These are phyloP conservation scores for Plicaturopsis crispa DNA, from an alignment of 768 basidiomycete species.

Conservation along the genomic window DNA sequence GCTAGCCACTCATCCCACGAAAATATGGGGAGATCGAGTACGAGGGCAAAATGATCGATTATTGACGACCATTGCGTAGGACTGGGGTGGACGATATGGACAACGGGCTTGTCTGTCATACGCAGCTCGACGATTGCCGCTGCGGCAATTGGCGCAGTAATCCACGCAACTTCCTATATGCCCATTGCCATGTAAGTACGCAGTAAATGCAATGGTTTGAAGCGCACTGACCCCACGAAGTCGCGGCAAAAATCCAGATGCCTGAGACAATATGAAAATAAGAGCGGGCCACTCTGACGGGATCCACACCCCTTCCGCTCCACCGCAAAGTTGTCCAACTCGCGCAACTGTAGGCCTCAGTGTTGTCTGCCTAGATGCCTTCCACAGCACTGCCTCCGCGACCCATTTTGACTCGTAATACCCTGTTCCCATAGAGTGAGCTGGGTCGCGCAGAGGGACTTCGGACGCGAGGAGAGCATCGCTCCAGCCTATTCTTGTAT, in stretches of 20 bases:
- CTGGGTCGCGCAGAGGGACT: conserved; percentile 13
- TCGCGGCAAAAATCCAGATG: conserved; percentile 24
- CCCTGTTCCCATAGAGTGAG: conserved; percentile 23
- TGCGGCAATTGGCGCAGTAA: conserved; percentile 18
- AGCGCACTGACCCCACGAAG: conserved; percentile 20
- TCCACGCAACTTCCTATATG: conserved; percentile 16
- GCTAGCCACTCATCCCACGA: conserved; percentile 18
- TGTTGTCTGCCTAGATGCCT: conserved; percentile 18
- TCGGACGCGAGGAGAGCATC: too few species aligned
- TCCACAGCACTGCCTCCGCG: conserved; percentile 24
- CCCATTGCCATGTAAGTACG: too few species aligned
- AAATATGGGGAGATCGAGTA: conserved; percentile 15
- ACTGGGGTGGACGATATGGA: conserved; percentile 18
- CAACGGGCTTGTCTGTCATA: not conserved
- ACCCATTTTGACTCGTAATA: conserved; percentile 37
- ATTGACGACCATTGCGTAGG: conserved; percentile 15
- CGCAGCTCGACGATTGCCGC: conserved; percentile 16
- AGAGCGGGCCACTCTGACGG: conserved; percentile 35
- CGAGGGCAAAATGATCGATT: conserved; percentile 7
- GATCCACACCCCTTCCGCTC: conserved; percentile 33
- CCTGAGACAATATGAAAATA: conserved; percentile 22
- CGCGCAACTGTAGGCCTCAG: conserved; percentile 28
- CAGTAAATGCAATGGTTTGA: too few species aligned
- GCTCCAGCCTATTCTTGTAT: too few species aligned
- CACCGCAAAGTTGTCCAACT: conserved; percentile 35